Base-by-base conservation (phyloP, 257 asterid species). In the Nemophila menziesii region DNA sequence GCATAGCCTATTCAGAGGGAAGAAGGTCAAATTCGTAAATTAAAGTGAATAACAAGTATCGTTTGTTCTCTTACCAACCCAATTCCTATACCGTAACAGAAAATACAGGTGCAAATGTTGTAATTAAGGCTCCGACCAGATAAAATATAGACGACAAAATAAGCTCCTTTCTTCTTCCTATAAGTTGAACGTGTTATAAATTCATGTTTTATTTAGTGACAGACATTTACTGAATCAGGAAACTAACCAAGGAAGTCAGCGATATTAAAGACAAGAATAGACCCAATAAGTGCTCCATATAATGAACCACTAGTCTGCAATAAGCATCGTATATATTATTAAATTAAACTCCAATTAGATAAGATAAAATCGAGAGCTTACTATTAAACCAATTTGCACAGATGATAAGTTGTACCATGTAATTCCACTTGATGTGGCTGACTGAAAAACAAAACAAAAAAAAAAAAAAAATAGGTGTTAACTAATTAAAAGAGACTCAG, bases 281-380 rank as follows among this genome's bases (percentile, higher is more conserved):
- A 90, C 53, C 99, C 99, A 58, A 77, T 57, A 74, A 90, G 63
- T 47, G 99, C 99, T 63, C 99, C 99, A 56, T 90, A 90, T 29
- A 90, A 56, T 22, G 96, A 85, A 53, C 99, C 99, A 58, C 99
- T 90, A 50, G 96, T 85, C 96, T 90, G 86, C 62, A 61, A 65
- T 34, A 61, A n/a, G n/a, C n/a, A n/a, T n/a, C n/a, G n/a, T n/a
- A n/a, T n/a, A n/a, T n/a, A n/a, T n/a, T n/a, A n/a, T n/a, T n/a
- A 26, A 33, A 42, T 18, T 18, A 9, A 43, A 29, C 24, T 33
- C 22, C 36, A 53, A 52, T 16, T 49, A 43, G 3, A 33, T 17
- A 44, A 34, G 57, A 56, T 56, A 46, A 49, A 54, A 18, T 23
- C 22, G 49, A n/a, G n/a, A 39, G 64, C 94, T 81, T 81, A 90